Conservation (phyloP, 2,329 filamentous ascomycete species). For the Polychaeton citri region DNA sequence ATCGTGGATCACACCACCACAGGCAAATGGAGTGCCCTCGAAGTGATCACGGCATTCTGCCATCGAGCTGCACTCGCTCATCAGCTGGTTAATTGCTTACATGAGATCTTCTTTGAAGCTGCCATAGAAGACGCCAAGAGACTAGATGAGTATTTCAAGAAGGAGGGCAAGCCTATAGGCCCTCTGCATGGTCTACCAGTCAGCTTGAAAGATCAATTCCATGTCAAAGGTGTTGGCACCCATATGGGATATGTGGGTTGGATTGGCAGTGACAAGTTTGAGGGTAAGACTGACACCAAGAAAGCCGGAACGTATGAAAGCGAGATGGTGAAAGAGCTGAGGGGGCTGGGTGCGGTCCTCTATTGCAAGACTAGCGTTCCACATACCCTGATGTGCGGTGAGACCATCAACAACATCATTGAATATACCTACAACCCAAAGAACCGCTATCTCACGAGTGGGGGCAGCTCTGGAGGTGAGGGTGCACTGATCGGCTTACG, state of each 20-base stretch:
- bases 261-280: constrained; percentile 40
- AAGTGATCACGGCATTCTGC: constrained; percentile 43
- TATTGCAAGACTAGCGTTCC: constrained; percentile 46
- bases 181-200: constrained; percentile 36
- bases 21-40: constrained; percentile 43
- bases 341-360: constrained; percentile 39
- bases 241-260: constrained; percentile 51
- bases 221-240: constrained; percentile 34
- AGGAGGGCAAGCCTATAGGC: constrained; percentile 27
- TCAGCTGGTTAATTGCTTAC: constrained; percentile 33
- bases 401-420: constrained; percentile 50
- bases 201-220: constrained; percentile 37
- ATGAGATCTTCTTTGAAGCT: constrained; percentile 36
- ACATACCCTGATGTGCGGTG: constrained; percentile 43
- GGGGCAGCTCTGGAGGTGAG: constrained; percentile 48
- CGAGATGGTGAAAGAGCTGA: constrained; percentile 43
- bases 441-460: constrained; percentile 40
- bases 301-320: constrained; percentile 42
- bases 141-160: constrained; percentile 27
- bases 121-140: constrained; percentile 29
- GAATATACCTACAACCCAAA: constrained; percentile 44
- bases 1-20: constrained; percentile 42
- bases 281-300: constrained; percentile 39
- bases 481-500: constrained; percentile 41
- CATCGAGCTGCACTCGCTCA: constrained; percentile 41